Conservation (phyloP, 345 rosid genomes). For the Cardamine occulta region DNA sequence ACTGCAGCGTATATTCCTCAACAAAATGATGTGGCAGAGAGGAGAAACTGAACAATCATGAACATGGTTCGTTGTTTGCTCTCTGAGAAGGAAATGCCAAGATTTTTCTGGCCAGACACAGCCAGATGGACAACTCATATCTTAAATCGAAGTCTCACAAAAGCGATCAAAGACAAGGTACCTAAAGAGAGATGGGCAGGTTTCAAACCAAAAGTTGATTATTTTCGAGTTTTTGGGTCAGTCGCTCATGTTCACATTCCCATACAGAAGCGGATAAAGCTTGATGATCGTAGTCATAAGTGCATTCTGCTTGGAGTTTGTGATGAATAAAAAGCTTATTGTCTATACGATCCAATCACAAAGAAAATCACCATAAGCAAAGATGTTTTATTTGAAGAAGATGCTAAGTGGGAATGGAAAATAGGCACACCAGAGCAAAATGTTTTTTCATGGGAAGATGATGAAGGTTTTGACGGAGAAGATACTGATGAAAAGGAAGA, state of each 20-base stretch:
- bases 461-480: no score
- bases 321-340: not conserved
- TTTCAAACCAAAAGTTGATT: not conserved
- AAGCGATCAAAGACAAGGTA: not conserved
- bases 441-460: no score
- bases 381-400: no score
- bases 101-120: not conserved
- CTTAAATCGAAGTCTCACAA: not conserved
- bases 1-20: not conserved
- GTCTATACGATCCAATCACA: not conserved
- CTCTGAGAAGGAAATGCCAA: not conserved
- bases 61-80: not conserved
- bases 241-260: not conserved
- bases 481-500: no score
- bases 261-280: rapidly evolving
- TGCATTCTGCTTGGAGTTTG: not conserved
- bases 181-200: not conserved
- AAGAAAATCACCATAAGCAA: not conserved
- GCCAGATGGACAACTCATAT: not conserved
- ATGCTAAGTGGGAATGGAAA: no score
- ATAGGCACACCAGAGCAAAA: no score
- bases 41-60: not conserved
- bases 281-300: not conserved
- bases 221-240: not conserved
- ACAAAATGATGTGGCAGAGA: not conserved